Conservation (phyloP, 345 rosid species). For the Firmiana major region DNA sequence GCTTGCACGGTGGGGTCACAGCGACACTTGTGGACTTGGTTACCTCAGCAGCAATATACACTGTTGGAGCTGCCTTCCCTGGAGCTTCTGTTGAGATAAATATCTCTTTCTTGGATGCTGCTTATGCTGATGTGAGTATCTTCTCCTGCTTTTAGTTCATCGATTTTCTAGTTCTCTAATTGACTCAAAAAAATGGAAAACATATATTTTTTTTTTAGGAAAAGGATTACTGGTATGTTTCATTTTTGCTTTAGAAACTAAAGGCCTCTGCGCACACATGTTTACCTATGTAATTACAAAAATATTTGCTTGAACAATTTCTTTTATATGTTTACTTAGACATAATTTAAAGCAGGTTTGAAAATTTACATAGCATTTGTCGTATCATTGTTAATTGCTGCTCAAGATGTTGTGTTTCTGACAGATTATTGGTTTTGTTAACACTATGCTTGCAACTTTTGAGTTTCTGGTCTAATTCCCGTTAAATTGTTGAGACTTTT, state of each 20-base stretch:
- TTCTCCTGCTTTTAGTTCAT: not conserved
- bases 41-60: conserved; percentile 1
- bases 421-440: not conserved
- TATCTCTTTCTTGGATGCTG: conserved; percentile 14
- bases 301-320: not conserved
- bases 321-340: not conserved
- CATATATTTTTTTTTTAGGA: no score
- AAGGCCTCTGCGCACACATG: not conserved
- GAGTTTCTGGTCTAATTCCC: not conserved
- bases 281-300: not conserved
- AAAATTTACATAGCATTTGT: not conserved
- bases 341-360: not conserved
- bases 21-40: not conserved
- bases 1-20: conserved; percentile 6
- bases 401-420: not conserved
- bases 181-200: no score
- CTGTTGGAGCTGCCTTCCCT: not conserved
- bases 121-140: conserved; percentile 11
- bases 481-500: not conserved
- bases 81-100: conserved; percentile 11
- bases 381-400: not conserved
- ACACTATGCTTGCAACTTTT: not conserved
- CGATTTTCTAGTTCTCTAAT: no score
- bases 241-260: not conserved
- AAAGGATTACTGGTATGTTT: no score